Percentiles rank a stretch among this genome's conserved stretches.
Conservation (phyloP, 129 eudicot species). For the Tanacetum coccineum region DNA sequence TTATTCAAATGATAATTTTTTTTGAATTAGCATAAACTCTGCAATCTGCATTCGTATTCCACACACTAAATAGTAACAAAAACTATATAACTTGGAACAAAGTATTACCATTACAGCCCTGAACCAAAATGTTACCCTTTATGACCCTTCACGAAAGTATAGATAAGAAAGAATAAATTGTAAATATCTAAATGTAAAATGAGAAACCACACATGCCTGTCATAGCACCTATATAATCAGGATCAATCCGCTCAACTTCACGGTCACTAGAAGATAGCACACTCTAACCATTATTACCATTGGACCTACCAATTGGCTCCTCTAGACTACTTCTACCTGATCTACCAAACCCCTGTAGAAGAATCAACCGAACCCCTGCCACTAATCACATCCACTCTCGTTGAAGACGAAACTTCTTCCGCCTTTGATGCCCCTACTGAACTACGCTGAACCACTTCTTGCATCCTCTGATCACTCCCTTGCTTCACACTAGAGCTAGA, state of each 20-base stretch:
- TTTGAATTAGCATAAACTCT: background rate
- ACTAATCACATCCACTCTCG: constrained; percentile 39
- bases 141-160: background rate
- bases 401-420: constrained; percentile 49
- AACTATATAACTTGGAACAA: background rate
- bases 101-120: background rate
- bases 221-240: constrained; percentile 82
- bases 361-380: constrained; percentile 47
- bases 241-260: constrained; percentile 65
- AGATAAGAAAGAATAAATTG: no score
- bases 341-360: no score
- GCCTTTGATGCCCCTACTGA: constrained; percentile 33
- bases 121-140: background rate
- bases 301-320: constrained; percentile 62
- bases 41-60: background rate
- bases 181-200: no score
- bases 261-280: constrained; percentile 79
- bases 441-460: constrained; percentile 51
- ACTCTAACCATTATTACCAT: constrained; percentile 42
- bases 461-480: constrained; percentile 49
- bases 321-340: constrained; percentile 63
- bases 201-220: constrained; percentile 56
- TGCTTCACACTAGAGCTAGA: constrained; percentile 43
- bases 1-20: background rate
- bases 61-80: background rate